A percentile compares a stretch with the other conserved stretches of the same genome.
These are phyloP conservation scores for Orobanche coerulescens DNA, from an alignment of 257 asterid species.

Conservation along the genomic window DNA sequence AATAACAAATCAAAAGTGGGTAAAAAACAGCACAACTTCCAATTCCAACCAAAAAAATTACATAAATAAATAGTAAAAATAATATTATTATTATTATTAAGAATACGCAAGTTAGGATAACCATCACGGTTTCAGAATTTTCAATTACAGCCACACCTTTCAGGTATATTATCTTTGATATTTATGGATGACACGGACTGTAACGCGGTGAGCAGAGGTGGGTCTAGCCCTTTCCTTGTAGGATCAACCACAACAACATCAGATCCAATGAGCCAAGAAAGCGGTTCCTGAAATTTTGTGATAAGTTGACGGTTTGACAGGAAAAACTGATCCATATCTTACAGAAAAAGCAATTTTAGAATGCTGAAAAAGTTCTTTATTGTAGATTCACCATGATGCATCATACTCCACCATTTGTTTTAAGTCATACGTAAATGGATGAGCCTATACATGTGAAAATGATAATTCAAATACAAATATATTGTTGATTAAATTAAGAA, in stretches of 20 bases:
- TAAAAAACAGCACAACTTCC: constrained; percentile 13
- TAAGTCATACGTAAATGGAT: not conserved
- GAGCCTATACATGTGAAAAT: constrained; percentile 8
- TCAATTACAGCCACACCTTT: constrained; percentile 39
- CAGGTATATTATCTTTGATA: constrained; percentile 32
- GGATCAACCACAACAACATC: constrained; percentile 96
- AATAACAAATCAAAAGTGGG: constrained; percentile 20
- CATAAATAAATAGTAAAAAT: too few relatives aligned
- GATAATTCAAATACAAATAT: not conserved
- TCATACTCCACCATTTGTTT: not conserved
- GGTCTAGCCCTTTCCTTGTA: constrained; percentile 87
- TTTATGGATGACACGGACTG: constrained; percentile 37
- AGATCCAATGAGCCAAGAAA: constrained; percentile 83
- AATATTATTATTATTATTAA: too few relatives aligned
- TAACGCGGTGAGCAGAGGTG: constrained; percentile 57
- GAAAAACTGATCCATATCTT: constrained; percentile 1
- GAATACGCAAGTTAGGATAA: constrained; percentile 11
- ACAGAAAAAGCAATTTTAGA: constrained; percentile 1
- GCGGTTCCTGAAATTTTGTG: constrained; percentile 57
- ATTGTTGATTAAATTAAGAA: constrained; percentile 3
- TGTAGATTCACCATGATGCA: not conserved
- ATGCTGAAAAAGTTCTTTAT: not conserved
- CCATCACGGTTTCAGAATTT: constrained; percentile 13
- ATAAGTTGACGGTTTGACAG: constrained; percentile 19
- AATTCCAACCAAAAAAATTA: too few relatives aligned